phyloP scores from a whole-genome alignment of 2,329 filamentous ascomycete species.

The Cladophialophora chaetospira region DNA sequence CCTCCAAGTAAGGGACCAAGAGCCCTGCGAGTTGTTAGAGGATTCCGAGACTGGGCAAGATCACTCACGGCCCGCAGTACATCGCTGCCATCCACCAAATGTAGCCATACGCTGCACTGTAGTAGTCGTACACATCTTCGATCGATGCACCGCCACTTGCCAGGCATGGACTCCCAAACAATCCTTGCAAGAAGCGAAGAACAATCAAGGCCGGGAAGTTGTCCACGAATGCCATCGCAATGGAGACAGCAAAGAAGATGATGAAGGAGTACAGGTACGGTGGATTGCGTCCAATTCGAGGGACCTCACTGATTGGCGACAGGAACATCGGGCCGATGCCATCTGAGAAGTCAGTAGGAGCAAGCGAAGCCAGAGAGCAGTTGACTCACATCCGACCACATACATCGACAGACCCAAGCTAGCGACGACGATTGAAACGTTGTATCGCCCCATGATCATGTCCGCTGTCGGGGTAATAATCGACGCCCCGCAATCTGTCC shows the following conservation, averaged over 20 bases:
- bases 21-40: background rate
- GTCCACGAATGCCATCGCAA: conserved; percentile 1
- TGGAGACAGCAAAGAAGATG: conserved; percentile 2
- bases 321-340: conserved; percentile 56
- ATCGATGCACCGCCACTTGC: conserved; percentile 1
- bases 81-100: conserved; percentile 6
- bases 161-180: conserved; percentile 3
- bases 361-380: no score
- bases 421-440: conserved; percentile 34
- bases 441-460: conserved; percentile 32
- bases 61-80: background rate
- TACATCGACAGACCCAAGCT: conserved; percentile 41
- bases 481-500: conserved; percentile 10
- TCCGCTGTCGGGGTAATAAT: conserved; percentile 32
- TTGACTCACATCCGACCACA: conserved; percentile 52
- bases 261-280: conserved; percentile 10
- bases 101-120: conserved; percentile 1
- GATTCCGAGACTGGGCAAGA: no score
- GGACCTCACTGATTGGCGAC: conserved; percentile 62
- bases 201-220: conserved; percentile 6
- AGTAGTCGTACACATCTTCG: conserved; percentile 7
- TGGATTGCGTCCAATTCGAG: conserved; percentile 7
- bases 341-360: no score
- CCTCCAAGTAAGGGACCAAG: background rate
- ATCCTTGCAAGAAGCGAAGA: conserved; percentile 7